Evolutionary conservation across 192 early-diverging fungal species (phyloP), one percentile per base, ranked within the genome.

Genomic region (Coemansia sp.): DNA sequence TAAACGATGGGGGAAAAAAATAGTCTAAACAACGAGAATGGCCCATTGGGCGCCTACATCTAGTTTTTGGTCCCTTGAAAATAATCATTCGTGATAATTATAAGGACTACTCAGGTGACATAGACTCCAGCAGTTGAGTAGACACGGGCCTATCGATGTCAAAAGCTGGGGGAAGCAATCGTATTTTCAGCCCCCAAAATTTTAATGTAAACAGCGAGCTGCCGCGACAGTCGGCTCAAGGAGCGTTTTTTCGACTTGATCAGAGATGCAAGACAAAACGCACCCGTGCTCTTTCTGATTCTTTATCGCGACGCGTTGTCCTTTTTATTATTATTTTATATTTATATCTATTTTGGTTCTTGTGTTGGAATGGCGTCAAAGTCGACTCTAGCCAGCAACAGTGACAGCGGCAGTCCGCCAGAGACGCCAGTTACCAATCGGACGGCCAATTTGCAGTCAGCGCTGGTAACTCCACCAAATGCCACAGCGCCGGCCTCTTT

Each of bases 391-490:
- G 22, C 18, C 50, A 57, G 27, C 65, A 24, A n/a, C n/a, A 16
- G 44, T 44, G 40, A 8, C 16, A 39, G 33, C 15, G 64, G 49
- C 10, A 53, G 36, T 31, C 53, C 49, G n/a, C 39, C 66, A 55
- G 66, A 34, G 53, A 67, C 69, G 29, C 47, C 66, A 36, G 13
- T 52, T 20, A 61, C 62, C 52, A 58, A 57, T 31, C 34, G 57
- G 13, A n/a, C 60, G 1, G 9, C 29, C n/a, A 24, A 62, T 24
- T 36, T 20, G 47, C 66, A 57, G 15, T 36, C 29, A 24, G 44
- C 29, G 2, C 15, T 71, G 4, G 61, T 41, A 3, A 72, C 66
- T 1, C 41, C 70, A 31, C 52, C 38, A 20, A 72, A 64, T 64
- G 53, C 11, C 7, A n/a, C 38, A 40, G 61, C 38, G 6, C 60